phyloP scores from a whole-genome alignment of 2,329 filamentous ascomycete species.

The Thielaviopsis euricoi region DNA sequence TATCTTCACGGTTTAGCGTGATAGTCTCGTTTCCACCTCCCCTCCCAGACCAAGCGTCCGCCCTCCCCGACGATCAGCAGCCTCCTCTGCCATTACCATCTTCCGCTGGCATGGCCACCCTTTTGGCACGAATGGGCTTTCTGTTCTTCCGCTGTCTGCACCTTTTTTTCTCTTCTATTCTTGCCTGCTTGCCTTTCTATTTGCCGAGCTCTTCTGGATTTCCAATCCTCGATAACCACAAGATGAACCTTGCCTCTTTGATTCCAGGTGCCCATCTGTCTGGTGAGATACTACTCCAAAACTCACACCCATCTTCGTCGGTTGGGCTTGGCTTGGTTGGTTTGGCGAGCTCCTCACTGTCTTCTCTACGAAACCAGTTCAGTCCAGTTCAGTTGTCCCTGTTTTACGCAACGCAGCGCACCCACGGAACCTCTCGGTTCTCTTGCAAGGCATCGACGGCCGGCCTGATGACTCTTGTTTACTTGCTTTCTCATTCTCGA shows the following conservation, averaged over 20 bases:
- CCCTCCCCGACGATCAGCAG: not conserved
- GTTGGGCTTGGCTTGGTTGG: constrained; percentile 15
- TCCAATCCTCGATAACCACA: constrained; percentile 20
- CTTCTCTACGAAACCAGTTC: constrained; percentile 1
- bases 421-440: not conserved
- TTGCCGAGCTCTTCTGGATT: constrained; percentile 13
- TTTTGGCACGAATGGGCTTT: not conserved
- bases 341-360: constrained; percentile 22
- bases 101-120: not conserved
- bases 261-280: not conserved
- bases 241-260: constrained; percentile 24
- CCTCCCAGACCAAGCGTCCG: not conserved
- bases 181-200: not conserved
- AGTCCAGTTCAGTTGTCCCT: not conserved
- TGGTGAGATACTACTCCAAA: constrained; percentile 55
- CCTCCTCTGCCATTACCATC: not conserved
- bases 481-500: not conserved
- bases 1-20: constrained; percentile 25
- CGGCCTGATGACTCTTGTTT: not conserved
- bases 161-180: too few species aligned
- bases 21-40: constrained; percentile 24
- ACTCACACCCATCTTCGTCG: constrained; percentile 29
- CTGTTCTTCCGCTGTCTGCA: too few species aligned
- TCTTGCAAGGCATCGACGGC: not conserved
- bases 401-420: not conserved